Base-by-base conservation (phyloP, 2,329 filamentous ascomycete species). In the Clonostachys chloroleuca region DNA sequence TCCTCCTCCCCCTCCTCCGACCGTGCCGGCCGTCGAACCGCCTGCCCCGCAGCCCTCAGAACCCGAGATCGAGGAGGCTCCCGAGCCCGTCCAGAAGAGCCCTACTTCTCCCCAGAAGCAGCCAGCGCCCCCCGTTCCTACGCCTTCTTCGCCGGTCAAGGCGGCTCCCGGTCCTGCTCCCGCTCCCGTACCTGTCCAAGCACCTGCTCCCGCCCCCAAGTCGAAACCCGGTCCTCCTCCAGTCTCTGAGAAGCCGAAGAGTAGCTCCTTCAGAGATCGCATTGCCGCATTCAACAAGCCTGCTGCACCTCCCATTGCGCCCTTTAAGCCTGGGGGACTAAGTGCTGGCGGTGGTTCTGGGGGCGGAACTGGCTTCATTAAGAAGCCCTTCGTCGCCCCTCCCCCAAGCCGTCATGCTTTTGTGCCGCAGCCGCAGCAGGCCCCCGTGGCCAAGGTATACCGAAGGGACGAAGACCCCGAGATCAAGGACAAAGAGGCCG, bases 271-370 rank as follows among this genome's bases (percentile, higher is more conserved):
- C 73, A 92, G 82, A 62, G 94, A 97, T 68, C 88, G 94, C 52
- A 96, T 99, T 62, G 94, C 94, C 34, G 92, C 94, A 41, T 99
- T 99, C 73, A 99, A 99, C 68, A 94, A 92, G 64, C 75, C 89
- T 41, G 82, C 88, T 36, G 90, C 91, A 6, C 83, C 91, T 4
- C 94, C 94, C 9, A 75, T 94, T 50, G 81, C 90, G n/a, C 94
- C 94, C 2, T 92, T 95, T 70, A 95, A 95, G 63, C 89, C 91
- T 17, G 77, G 78, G 50, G 82, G 82, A 3, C 69, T 86, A 24
- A 68, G 76, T 48, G 72, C 77, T 33, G 77, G 77, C 40, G 49
- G 59, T 16, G 76, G 77, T 42, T 46, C 58, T 24, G 42, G 36
- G 34, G 75, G 80, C 49, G 73, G 78, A 43, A 77, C 78, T 52